Conservation (phyloP, 2,329 filamentous ascomycete species). For the Penicillium sp. region DNA sequence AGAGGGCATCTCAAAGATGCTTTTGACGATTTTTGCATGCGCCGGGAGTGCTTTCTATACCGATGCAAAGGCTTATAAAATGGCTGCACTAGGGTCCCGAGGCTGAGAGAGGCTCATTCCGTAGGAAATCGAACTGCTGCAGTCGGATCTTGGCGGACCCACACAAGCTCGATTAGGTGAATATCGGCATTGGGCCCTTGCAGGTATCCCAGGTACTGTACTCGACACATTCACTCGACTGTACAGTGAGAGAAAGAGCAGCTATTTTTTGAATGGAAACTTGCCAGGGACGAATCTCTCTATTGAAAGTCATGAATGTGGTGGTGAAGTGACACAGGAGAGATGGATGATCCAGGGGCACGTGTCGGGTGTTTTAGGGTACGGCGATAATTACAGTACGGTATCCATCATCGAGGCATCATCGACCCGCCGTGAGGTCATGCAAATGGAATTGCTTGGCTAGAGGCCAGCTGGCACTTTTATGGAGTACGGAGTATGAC, state of each 20-base stretch:
- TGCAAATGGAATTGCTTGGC: conserved; percentile 9
- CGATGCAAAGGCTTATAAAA: conserved; percentile 1
- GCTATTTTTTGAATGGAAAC: background rate
- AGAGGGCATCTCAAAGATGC: background rate
- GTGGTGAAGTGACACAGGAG: background rate
- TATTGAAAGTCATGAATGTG: background rate
- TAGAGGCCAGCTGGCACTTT: conserved; percentile 10
- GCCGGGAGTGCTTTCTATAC: background rate
- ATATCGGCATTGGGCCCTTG: conserved; percentile 10
- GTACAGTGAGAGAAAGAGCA: background rate
- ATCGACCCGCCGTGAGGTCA: conserved; percentile 22
- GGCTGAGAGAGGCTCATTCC: conserved; percentile 15
- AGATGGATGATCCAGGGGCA: background rate
- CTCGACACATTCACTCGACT: background rate
- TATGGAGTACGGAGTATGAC: too few species aligned
- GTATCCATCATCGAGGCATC: conserved; percentile 13
- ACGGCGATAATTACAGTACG: conserved; percentile 9
- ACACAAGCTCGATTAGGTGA: conserved; percentile 22
- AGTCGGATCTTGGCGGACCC: conserved; percentile 24
- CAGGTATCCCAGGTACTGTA: background rate
- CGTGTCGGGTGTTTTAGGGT: conserved; percentile 17
- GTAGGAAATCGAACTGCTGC: conserved; percentile 12
- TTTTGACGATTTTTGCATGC: background rate
- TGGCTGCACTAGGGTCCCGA: conserved; percentile 3
- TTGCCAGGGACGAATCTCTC: background rate